Evolutionary conservation across 345 rosid genomes (phyloP).

Genomic region (Alliaria petiolata): DNA sequence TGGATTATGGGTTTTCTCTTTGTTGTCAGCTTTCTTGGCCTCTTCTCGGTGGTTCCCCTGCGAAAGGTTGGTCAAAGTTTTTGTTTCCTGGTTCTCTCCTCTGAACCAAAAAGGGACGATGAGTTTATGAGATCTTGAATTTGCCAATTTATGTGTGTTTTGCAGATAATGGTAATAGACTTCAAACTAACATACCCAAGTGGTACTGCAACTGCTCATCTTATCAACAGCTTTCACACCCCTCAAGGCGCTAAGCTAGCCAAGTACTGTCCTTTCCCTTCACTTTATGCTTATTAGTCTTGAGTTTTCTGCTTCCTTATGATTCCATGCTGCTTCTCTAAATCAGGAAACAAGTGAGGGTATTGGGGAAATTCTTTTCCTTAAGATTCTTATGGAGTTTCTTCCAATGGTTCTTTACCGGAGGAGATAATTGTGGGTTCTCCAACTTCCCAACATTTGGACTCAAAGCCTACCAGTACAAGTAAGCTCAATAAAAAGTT

Average conservation of each 20-base stretch:
- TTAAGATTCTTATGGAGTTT: constrained; percentile 84
- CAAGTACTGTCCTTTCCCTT: constrained; percentile 36
- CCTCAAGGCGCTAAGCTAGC: constrained; percentile 73
- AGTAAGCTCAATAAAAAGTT: constrained; percentile 33
- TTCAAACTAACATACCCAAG: constrained; percentile 76
- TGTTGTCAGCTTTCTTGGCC: constrained; percentile 86
- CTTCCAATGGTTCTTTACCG: constrained; percentile 87
- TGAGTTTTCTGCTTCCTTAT: constrained; percentile 17
- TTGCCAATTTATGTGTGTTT: constrained; percentile 12
- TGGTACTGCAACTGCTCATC: constrained; percentile 82
- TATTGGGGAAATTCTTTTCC: constrained; percentile 66
- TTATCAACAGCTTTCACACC: constrained; percentile 87
- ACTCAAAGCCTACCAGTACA: constrained; percentile 54
- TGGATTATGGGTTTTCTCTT: constrained; percentile 88
- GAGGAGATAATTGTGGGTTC: constrained; percentile 62
- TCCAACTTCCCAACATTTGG: constrained; percentile 74
- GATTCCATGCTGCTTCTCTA: not conserved
- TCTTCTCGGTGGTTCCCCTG: constrained; percentile 72
- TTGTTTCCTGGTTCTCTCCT: not conserved
- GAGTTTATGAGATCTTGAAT: constrained; percentile 6
- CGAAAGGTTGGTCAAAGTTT: constrained; percentile 50
- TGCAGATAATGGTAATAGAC: constrained; percentile 73
- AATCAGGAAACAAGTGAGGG: constrained; percentile 69
- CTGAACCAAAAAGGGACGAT: constrained; percentile 3
- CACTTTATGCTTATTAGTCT: not conserved